Conservation (phyloP, 352 stramenopile species). For the Thraustochytrium sp. region DNA sequence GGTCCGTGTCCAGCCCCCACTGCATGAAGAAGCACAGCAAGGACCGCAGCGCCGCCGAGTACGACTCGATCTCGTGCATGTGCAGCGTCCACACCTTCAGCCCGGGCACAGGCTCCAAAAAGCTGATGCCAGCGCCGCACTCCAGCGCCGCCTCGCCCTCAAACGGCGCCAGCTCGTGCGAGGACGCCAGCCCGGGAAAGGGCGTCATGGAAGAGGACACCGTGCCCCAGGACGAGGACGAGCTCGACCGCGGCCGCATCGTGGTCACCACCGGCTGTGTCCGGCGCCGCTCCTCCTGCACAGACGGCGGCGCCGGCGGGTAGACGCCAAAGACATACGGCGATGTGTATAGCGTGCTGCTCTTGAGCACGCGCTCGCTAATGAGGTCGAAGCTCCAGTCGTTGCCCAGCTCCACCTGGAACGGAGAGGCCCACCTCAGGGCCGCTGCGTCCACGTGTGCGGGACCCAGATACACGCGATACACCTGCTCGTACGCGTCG, state of each 20-base stretch:
- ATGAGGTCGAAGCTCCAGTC: constrained; percentile 20
- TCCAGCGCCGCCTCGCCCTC: not conserved
- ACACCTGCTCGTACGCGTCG: constrained; percentile 1
- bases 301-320: not conserved
- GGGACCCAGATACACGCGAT: constrained; percentile 1
- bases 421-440: constrained; percentile 5
- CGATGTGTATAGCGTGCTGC: constrained; percentile 1
- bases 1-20: constrained; percentile 10
- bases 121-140: not conserved
- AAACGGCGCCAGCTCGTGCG: not conserved
- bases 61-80: not conserved
- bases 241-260: not conserved
- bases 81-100: constrained; percentile 19
- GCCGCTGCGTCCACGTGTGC: not conserved
- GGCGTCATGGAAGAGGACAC: not conserved
- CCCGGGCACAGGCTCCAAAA: not conserved
- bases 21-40: constrained; percentile 24
- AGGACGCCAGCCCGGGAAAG: not conserved
- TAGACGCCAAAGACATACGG: not conserved
- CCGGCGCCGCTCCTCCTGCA: not conserved
- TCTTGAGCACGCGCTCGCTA: not conserved
- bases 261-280: not conserved
- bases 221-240: not conserved
- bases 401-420: not conserved
- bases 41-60: not conserved